Percentiles rank a stretch among this genome's conserved stretches.
Conservation (phyloP, 139 green algal species). For the Volvox reticuliferus region DNA sequence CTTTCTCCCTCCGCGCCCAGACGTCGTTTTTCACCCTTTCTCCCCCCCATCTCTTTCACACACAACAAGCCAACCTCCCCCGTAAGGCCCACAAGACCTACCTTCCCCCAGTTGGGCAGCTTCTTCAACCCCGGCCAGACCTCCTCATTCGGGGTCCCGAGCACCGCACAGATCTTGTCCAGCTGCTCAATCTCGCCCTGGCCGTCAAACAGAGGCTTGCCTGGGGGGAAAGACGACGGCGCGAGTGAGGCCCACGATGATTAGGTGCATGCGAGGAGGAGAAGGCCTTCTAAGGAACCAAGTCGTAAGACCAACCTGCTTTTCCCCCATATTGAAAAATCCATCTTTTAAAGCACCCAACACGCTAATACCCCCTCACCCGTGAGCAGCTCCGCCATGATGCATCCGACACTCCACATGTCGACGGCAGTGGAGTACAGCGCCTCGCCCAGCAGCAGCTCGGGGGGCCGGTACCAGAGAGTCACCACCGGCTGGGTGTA, state of each 20-base stretch:
- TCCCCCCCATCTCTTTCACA: background rate
- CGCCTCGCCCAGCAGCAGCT: constrained; percentile 91
- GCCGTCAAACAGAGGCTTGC: constrained; percentile 76
- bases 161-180: constrained; percentile 78
- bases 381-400: constrained; percentile 93
- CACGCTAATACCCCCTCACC: constrained; percentile 18
- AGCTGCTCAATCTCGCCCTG: constrained; percentile 87
- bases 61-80: background rate
- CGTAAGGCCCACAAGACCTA: background rate
- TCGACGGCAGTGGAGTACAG: constrained; percentile 91
- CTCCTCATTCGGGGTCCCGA: constrained; percentile 85
- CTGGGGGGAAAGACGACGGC: background rate
- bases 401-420: constrained; percentile 93
- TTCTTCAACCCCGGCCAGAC: constrained; percentile 81
- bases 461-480: constrained; percentile 81
- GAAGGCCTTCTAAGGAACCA: too few relatives aligned
- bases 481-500: constrained; percentile 87
- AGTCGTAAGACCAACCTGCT: too few relatives aligned
- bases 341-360: background rate
- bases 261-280: too few relatives aligned
- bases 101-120: constrained; percentile 73
- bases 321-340: too few relatives aligned
- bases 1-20: too few relatives aligned
- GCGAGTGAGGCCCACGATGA: too few relatives aligned
- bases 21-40: too few relatives aligned